Percentiles rank a stretch among this genome's conserved stretches.
Evolutionary conservation across 164 flowering plant genomes (phyloP).

Genomic region (Vitis amurensis): DNA sequence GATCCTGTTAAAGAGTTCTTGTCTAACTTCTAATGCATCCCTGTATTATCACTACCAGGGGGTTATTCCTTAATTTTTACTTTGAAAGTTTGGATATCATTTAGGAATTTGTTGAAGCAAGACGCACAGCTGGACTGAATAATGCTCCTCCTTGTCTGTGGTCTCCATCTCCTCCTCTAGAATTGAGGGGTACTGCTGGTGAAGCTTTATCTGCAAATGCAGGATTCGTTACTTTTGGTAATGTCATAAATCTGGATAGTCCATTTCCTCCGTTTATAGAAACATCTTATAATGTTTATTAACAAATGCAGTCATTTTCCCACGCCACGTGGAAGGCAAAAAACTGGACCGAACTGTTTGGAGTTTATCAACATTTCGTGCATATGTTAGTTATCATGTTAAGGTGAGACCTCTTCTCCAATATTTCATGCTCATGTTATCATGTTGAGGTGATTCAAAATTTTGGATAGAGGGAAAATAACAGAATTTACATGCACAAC

Average conservation of each 20-base stretch:
- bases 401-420: slow-evolving; percentile 52
- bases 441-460: no score
- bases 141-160: slow-evolving; percentile 88
- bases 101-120: slow-evolving; percentile 94
- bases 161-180: slow-evolving; percentile 83
- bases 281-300: slow-evolving; percentile 6
- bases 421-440: no score
- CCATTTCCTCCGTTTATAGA: slow-evolving; percentile 3
- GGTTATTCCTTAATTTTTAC: background rate
- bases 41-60: no score
- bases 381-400: slow-evolving; percentile 94
- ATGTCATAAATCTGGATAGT: slow-evolving; percentile 9
- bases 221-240: slow-evolving; percentile 96
- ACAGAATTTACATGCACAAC: background rate
- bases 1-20: background rate
- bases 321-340: slow-evolving; percentile 92
- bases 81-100: slow-evolving; percentile 4
- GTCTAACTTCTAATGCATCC: background rate
- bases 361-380: slow-evolving; percentile 91
- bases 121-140: slow-evolving; percentile 79
- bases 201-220: slow-evolving; percentile 85
- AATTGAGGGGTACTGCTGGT: slow-evolving; percentile 59
- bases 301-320: slow-evolving; percentile 63
- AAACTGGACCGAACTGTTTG: slow-evolving; percentile 88
- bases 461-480: background rate